Evolutionary conservation across 495 filamentous ascomycete genomes (phyloP).

Genomic region (Daldinia decipiens): DNA sequence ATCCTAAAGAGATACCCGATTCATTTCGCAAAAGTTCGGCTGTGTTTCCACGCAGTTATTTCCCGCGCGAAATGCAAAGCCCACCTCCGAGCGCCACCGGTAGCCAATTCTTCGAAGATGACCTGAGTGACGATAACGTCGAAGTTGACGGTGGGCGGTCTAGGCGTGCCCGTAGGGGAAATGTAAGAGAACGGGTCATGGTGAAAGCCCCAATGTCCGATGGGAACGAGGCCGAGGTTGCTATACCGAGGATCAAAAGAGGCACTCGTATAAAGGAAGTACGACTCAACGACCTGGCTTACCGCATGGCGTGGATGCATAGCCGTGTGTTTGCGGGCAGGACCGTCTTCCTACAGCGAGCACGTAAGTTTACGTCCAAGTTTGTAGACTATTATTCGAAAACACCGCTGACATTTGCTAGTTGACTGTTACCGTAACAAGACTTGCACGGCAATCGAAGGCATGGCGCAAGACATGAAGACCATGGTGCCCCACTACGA

Average conservation of each 20-base stretch:
- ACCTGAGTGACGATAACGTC: constrained; percentile 55
- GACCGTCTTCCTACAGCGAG: constrained; percentile 90
- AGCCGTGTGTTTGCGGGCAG: constrained; percentile 85
- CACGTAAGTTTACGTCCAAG: constrained; percentile 70
- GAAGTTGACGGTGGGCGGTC: constrained; percentile 63
- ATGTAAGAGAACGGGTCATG: constrained; percentile 59
- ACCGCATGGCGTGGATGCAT: constrained; percentile 95
- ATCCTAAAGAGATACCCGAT: constrained; percentile 93
- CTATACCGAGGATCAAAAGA: constrained; percentile 75
- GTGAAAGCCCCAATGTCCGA: constrained; percentile 81
- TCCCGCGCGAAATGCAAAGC: constrained; percentile 85
- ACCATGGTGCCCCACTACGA: constrained; percentile 85
- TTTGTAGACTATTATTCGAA: background rate
- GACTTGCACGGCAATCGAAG: constrained; percentile 82
- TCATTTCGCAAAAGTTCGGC: constrained; percentile 88
- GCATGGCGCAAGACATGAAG: constrained; percentile 73
- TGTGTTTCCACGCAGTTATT: constrained; percentile 90
- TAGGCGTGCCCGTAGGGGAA: constrained; percentile 38
- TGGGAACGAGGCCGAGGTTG: constrained; percentile 64
- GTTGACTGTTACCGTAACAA: constrained; percentile 97
- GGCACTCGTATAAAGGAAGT: constrained; percentile 79
- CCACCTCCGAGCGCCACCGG: constrained; percentile 73
- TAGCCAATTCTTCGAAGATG: constrained; percentile 72
- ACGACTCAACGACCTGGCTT: constrained; percentile 89
- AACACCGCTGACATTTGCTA: constrained; percentile 53